These are phyloP conservation scores for Lactarius indigo DNA, from an alignment of 768 basidiomycete genomes.

Conservation along the genomic window DNA sequence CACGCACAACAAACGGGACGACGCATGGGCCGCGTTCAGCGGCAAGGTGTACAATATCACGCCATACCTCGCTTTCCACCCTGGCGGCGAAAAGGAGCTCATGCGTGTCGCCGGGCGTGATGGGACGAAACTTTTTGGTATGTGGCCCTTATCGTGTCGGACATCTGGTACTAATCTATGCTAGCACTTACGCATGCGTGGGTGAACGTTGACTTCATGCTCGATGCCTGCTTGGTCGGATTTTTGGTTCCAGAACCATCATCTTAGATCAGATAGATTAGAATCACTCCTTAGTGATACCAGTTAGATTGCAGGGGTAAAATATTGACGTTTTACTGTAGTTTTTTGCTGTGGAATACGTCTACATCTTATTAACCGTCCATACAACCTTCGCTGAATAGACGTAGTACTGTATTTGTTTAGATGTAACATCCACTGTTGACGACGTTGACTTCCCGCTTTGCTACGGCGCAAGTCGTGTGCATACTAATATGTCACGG, in stretches of 20 bases:
- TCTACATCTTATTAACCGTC: background rate
- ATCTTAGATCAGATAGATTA: conserved; percentile 22
- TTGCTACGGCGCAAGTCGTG: background rate
- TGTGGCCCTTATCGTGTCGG: conserved; percentile 30
- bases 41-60: conserved; percentile 98
- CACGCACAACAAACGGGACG: conserved; percentile 74
- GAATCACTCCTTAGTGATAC: background rate
- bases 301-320: background rate
- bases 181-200: conserved; percentile 89
- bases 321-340: background rate
- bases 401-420: background rate
- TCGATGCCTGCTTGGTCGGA: conserved; percentile 90
- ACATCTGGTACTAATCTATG: background rate
- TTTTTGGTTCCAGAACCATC: conserved; percentile 75
- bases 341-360: background rate
- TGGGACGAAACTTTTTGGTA: conserved; percentile 92
- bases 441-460: background rate
- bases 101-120: conserved; percentile 95
- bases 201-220: conserved; percentile 96
- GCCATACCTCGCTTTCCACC: conserved; percentile 86
- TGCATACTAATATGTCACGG: background rate
- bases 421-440: background rate
- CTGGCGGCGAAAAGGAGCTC: conserved; percentile 90
- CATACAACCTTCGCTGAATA: background rate
- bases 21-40: conserved; percentile 91